Base-by-base conservation (phyloP, 1,284 basidiomycete genomes). In the Vanrija pseudolonga region DNA sequence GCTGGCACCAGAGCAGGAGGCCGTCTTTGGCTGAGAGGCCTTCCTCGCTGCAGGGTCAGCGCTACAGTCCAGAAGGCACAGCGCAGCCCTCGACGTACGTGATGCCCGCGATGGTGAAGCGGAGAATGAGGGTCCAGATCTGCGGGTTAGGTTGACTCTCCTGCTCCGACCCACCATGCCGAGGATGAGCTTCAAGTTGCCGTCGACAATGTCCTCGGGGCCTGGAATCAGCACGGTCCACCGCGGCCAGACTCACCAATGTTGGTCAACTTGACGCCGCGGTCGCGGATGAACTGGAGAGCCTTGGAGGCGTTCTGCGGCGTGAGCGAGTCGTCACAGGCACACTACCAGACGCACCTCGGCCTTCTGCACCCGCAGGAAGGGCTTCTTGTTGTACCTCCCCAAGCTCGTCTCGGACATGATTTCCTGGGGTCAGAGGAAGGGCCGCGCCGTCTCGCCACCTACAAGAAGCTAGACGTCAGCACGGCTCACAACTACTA, bases 81-180 rank as follows among this genome's bases (percentile, higher is more conserved):
- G n/a, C n/a, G n/a, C 44, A 46, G 18, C 23, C 14, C 7, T 32
- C 6, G 19, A 45, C 84, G 57, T 66, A 92, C 90, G 86, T 95
- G 78, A 98, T 98, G 68, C 95, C 93, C 17, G 95, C 93, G 63
- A 98, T 98, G 22, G 94, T 96, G 76, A 98, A 98, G 3, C 93
- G 86, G 32, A 96, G 82, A 70, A 98, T 95, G 39, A 98, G 82
- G 0, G 92, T 96, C 95, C 95, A 98, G 65, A 98, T 98, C 74
- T 76, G 62, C 17, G 26, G 26, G 45, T 56, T 46, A 64, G 53
- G 20, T 9, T n/a, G 11, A 3, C 41, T 8, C 3, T 1, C 3
- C 6, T 6, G 6, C 17, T 8, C 2, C 20, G 26, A 54, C 71
- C 47, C 46, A 74, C 74, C 90, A 98, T 94, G 36, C 95, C 95